Conservation (phyloP, 2,329 filamentous ascomycete genomes). For the Pyrenochaeta sp. region DNA sequence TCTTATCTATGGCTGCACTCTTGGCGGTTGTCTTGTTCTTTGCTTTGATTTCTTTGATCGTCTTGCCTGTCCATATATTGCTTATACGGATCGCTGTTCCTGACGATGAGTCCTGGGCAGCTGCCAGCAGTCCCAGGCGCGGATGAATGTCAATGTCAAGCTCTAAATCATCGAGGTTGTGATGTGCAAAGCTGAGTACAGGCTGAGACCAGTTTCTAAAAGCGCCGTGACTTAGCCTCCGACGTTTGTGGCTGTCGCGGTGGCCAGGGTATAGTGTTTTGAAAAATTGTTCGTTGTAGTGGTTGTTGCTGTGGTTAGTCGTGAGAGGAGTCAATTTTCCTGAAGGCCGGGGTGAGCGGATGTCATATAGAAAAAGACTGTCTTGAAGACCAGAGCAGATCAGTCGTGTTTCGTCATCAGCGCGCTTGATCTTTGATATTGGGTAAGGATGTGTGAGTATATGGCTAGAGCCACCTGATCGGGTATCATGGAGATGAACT, state of each 20-base stretch:
- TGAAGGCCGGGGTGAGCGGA: slow-evolving; percentile 28
- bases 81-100: slow-evolving; percentile 33
- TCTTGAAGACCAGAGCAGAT: slow-evolving; percentile 38
- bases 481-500: slow-evolving; percentile 45
- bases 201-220: slow-evolving; percentile 33
- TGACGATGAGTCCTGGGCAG: slow-evolving; percentile 32
- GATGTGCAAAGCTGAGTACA: slow-evolving; percentile 35
- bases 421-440: slow-evolving; percentile 30
- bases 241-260: slow-evolving; percentile 19
- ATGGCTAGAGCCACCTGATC: slow-evolving; percentile 32
- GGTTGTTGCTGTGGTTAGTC: slow-evolving; percentile 9
- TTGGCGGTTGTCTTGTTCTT: not conserved
- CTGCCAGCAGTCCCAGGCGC: slow-evolving; percentile 44
- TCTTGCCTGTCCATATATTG: slow-evolving; percentile 44
- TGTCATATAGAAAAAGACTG: slow-evolving; percentile 42
- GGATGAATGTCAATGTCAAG: slow-evolving; percentile 41
- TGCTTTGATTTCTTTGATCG: slow-evolving; percentile 30
- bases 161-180: slow-evolving; percentile 33
- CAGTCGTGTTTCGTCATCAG: slow-evolving; percentile 37
- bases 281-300: slow-evolving; percentile 27
- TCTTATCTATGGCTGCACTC: slow-evolving; percentile 1
- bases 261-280: slow-evolving; percentile 12
- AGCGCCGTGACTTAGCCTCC: slow-evolving; percentile 14
- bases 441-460: slow-evolving; percentile 38
- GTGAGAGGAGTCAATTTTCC: not conserved